Percentiles rank a stretch among this genome's conserved stretches.
Conservation (phyloP, 1,284 basidiomycete genomes). For the Pholiota adiposa region DNA sequence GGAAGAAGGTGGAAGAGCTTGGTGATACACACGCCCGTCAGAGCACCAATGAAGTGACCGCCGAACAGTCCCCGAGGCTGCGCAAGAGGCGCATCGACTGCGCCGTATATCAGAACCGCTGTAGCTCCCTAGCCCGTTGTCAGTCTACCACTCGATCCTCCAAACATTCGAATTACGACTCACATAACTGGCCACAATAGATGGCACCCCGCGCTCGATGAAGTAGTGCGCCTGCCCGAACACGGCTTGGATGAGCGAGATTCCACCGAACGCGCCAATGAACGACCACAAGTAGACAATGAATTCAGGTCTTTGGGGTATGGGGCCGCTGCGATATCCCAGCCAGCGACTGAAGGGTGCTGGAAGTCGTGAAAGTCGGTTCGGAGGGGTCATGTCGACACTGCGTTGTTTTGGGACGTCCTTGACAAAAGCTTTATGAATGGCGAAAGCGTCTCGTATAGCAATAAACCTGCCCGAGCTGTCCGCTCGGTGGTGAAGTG, state of each 20-base stretch:
- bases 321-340: constrained; percentile 44
- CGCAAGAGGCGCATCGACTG: constrained; percentile 60
- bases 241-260: constrained; percentile 59
- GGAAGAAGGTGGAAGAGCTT: constrained; percentile 56
- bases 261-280: constrained; percentile 58
- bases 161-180: constrained; percentile 21
- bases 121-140: constrained; percentile 54
- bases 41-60: constrained; percentile 59
- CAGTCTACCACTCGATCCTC: neutral
- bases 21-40: constrained; percentile 57
- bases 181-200: constrained; percentile 55
- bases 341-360: constrained; percentile 46
- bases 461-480: too few species aligned
- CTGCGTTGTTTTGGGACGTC: neutral
- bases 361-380: constrained; percentile 42
- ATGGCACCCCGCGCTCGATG: constrained; percentile 48
- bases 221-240: constrained; percentile 56
- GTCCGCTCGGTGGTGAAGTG: neutral
- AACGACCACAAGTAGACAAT: constrained; percentile 46
- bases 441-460: too few species aligned
- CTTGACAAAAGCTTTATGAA: neutral
- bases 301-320: constrained; percentile 40
- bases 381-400: neutral
- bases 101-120: constrained; percentile 62
- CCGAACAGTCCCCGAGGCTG: constrained; percentile 64